Percentiles rank a stretch among this genome's conserved stretches.
phyloP scores from a whole-genome alignment of 2,329 filamentous ascomycete genomes.

The Xylariomycetidae sp. region DNA sequence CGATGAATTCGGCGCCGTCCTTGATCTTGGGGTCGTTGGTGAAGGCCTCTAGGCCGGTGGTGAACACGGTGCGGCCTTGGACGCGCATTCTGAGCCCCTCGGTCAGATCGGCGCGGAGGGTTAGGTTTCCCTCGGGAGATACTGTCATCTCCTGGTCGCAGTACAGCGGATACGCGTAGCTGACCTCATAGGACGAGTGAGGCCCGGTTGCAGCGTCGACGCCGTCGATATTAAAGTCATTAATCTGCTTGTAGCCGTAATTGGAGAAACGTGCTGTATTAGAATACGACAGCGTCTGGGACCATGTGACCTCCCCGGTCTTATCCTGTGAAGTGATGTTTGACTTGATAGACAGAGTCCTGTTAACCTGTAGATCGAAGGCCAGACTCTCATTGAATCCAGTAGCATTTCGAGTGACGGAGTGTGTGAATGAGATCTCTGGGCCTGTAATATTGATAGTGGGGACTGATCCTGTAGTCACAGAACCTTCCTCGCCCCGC shows the following conservation, averaged over 20 bases:
- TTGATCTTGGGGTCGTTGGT: slow-evolving; percentile 31
- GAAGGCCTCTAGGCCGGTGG: slow-evolving; percentile 56
- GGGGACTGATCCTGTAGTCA: slow-evolving; percentile 45
- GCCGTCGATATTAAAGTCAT: slow-evolving; percentile 13
- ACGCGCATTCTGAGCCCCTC: slow-evolving; percentile 34
- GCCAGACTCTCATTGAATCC: slow-evolving; percentile 53
- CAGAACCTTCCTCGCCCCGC: slow-evolving; percentile 41
- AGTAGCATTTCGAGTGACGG: slow-evolving; percentile 35
- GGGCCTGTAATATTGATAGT: slow-evolving; percentile 31
- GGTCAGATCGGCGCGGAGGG: slow-evolving; percentile 32
- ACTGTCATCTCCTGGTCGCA: slow-evolving; percentile 47
- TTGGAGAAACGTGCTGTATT: slow-evolving; percentile 10
- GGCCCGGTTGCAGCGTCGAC: slow-evolving; percentile 7
- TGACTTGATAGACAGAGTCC: slow-evolving; percentile 49
- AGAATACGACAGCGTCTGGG: slow-evolving; percentile 13
- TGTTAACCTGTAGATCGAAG: slow-evolving; percentile 51
- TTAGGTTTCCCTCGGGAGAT: slow-evolving; percentile 35
- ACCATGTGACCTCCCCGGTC: slow-evolving; percentile 9
- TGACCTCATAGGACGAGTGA: slow-evolving; percentile 19
- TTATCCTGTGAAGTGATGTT: slow-evolving; percentile 38
- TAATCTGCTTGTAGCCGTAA: slow-evolving; percentile 17
- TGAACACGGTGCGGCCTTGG: slow-evolving; percentile 38
- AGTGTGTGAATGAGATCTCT: slow-evolving; percentile 41
- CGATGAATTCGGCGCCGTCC: slow-evolving; percentile 17
- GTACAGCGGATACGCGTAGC: slow-evolving; percentile 55